These are phyloP conservation scores for Pisolithus marmoratus DNA, from an alignment of 768 basidiomycete genomes.

Conservation along the genomic window DNA sequence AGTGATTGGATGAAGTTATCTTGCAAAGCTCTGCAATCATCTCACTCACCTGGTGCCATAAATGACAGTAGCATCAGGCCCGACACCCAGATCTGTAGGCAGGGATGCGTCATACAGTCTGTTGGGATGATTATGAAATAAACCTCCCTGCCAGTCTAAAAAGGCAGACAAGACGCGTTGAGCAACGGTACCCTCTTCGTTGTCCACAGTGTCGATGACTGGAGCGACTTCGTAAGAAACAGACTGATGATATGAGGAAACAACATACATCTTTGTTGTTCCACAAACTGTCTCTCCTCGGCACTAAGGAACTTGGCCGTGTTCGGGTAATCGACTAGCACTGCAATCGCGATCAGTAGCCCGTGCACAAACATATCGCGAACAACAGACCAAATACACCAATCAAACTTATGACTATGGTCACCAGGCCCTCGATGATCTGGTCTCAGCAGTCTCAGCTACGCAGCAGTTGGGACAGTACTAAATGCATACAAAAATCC, in stretches of 20 bases:
- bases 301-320: too few relatives aligned
- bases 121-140: neutral
- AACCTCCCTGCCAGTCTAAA: conserved; percentile 57
- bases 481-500: conserved; percentile 46
- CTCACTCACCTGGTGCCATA: conserved; percentile 46
- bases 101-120: neutral
- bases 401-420: conserved; percentile 48
- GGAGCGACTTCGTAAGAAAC: conserved; percentile 27
- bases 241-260: neutral
- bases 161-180: conserved; percentile 50
- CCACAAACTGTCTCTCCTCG: conserved; percentile 50
- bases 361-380: neutral
- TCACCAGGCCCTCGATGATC: conserved; percentile 61
- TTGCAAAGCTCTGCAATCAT: neutral
- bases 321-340: conserved; percentile 65
- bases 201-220: conserved; percentile 47
- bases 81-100: conserved; percentile 42
- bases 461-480: neutral
- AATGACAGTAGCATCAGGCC: conserved; percentile 56
- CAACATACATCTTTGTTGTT: conserved; percentile 47
- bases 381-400: conserved; percentile 39
- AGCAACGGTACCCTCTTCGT: too few relatives aligned
- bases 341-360: conserved; percentile 19
- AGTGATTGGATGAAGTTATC: neutral
- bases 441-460: conserved; percentile 11